Base-by-base conservation (phyloP, 208 protist genomes). In the Leptomonas seymouri region DNA sequence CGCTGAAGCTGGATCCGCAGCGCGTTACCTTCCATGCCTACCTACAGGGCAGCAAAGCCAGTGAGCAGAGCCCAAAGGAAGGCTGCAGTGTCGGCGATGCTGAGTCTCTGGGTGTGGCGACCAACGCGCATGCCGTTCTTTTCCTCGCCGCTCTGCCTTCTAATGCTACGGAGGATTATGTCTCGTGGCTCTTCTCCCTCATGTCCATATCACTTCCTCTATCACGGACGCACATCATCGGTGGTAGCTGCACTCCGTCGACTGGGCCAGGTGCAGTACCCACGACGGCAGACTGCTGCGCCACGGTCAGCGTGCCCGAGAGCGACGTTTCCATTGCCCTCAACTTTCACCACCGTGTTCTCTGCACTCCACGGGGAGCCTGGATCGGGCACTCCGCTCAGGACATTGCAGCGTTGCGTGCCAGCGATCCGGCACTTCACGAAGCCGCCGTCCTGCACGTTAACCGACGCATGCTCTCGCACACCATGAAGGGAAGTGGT, bases 121-220 rank as follows among this genome's bases (percentile, higher is more conserved):
- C 30, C 18, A 14, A 27, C 11, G 34, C 44, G 12, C 51, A 69
- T 36, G 69, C 53, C n/a, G 53, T 62, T 2, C 39, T 90, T 15
- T 90, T 90, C 48, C 54, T 87, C 23, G 85, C 81, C 54, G 85
- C 81, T 12, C 68, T 90, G 23, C 59, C 75, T 6, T 59, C 36
- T 15, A 65, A 79, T 20, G 64, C 72, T 1, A 71, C 69, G 25
- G 42, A 42, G 20, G 64, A 76, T 21, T 90, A 84, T 73, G 74
- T 90, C 20, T 78, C 81, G 12, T 90, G 84, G 84, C 51, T 85
- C 21, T 87, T 90, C 51, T 76, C 62, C 2, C 51, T 76, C 41
- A 76, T 76, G 71, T 46, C 58, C 48, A 76, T 76, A 15, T 44
- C 63, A 6, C 49, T 76, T 2, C 71, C 55, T 3, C 27, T 39